These are phyloP conservation scores for Diaporthe sp. DNA, from an alignment of 2,329 filamentous ascomycete genomes.

Conservation along the genomic window DNA sequence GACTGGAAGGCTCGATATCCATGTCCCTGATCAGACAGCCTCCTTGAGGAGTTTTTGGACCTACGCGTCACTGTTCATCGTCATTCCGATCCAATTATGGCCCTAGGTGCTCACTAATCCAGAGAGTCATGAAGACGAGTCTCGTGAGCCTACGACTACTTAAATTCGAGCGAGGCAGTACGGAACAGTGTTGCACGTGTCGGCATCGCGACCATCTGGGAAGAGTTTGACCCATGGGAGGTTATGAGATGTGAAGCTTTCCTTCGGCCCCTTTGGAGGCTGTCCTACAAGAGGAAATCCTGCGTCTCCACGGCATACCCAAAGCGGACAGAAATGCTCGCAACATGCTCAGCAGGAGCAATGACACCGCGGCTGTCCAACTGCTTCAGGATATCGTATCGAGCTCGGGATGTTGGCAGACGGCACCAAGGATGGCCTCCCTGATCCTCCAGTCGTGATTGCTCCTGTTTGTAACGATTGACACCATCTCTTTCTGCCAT, in stretches of 20 bases:
- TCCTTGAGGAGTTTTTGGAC: neutral
- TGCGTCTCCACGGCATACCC: neutral
- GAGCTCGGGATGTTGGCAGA: slow-evolving; percentile 11
- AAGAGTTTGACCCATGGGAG: neutral
- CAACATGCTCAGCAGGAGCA: neutral
- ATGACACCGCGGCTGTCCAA: neutral
- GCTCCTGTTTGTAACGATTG: slow-evolving; percentile 13
- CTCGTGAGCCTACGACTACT: too few species aligned
- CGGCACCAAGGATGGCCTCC: slow-evolving; percentile 39
- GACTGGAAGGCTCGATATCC: neutral
- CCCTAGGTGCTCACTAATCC: too few species aligned
- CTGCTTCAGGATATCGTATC: slow-evolving; percentile 5
- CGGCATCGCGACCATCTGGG: neutral
- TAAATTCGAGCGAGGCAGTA: too few species aligned
- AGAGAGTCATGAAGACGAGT: too few species aligned
- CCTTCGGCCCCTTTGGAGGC: too few species aligned
- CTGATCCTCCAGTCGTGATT: slow-evolving; percentile 37
- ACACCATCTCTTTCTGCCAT: slow-evolving; percentile 39
- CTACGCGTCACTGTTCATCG: too few species aligned
- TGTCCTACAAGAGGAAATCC: neutral
- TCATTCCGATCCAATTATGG: too few species aligned
- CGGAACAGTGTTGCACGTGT: too few species aligned
- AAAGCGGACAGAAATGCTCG: neutral
- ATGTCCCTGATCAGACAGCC: neutral
- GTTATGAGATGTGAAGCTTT: neutral